Conservation (phyloP, 805 yeast genomes). For the Teunomyces kruisii region DNA sequence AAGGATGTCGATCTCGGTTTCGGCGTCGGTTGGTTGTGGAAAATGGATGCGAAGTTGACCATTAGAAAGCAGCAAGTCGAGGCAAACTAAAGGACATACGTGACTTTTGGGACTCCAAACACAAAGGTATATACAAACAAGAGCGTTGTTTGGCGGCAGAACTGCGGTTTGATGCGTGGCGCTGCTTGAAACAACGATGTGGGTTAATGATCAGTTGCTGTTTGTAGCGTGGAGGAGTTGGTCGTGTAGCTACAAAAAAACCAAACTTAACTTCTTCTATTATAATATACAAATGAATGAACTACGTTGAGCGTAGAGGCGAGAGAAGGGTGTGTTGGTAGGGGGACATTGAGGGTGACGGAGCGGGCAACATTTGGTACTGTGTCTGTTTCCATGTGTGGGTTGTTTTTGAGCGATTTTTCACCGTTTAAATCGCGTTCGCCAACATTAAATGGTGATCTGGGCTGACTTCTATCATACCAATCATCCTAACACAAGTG, state of each 20-base stretch:
- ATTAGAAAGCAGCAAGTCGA: not conserved
- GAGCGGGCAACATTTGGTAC: not conserved
- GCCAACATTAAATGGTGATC: not conserved
- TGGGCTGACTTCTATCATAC: not conserved
- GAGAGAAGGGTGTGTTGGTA: not conserved
- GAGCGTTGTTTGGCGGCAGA: not conserved
- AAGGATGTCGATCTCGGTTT: not conserved
- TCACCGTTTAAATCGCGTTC: not conserved
- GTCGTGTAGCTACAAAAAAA: not conserved
- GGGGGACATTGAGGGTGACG: too few species aligned
- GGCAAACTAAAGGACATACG: constrained; percentile 1
- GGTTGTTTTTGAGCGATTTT: not conserved
- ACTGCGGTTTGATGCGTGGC: not conserved
- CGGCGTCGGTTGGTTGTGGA: constrained; percentile 2
- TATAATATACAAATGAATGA: constrained; percentile 1
- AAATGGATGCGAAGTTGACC: constrained; percentile 2
- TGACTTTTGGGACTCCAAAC: not conserved
- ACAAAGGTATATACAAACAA: not conserved
- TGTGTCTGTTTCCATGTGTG: not conserved
- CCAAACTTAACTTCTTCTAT: not conserved
- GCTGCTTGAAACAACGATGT: not conserved
- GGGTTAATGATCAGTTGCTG: not conserved
- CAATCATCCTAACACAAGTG: constrained; percentile 61
- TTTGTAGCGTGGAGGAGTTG: not conserved
- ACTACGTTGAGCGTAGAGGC: not conserved